Base-by-base conservation (phyloP, 805 yeast genomes). In the Yarrowia osloensis region DNA sequence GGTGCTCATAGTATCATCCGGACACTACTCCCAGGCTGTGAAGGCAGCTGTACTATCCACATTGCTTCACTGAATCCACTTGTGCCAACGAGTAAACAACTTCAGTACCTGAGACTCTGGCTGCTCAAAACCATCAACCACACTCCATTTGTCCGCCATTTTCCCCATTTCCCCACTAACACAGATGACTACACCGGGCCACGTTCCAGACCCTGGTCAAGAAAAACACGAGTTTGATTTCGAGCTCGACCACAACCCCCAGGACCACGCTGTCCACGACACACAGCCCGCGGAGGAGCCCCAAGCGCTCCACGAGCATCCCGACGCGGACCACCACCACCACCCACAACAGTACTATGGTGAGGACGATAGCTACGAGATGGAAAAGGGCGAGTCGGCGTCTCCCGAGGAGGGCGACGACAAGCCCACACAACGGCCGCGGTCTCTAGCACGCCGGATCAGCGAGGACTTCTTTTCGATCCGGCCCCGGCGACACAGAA, bases 151-250 rank as follows among this genome's bases (percentile, higher is more conserved):
- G n/a, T n/a, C n/a, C n/a, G n/a, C n/a, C n/a, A n/a, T n/a, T n/a
- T n/a, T n/a, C n/a, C n/a, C n/a, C n/a, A n/a, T n/a, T n/a, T n/a
- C 31, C 31, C 31, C 9, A 50, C 57, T 50, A 50, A 50, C 57
- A 4, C 57, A 50, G 57, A 50, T 50, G 57, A 33, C 57, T 50
- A 50, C 57, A 31, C 39, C 39, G 57, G 57, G 57, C 24, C 55
- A 49, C 55, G 37, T 49, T 49, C 55, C 55, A 29, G 57, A 50
- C 57, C 57, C 57, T 22, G 57, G 57, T 31, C 57, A 50, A 50
- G 57, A 50, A 33, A 33, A 50, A 50, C 9, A 50, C 7, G 57
- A 37, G 57, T 33, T 33, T 21, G 57, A 33, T 13, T 50, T 50
- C 54, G 54, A 49, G 54, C 22, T 19, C 26, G 54, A 29, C 19